Percentiles rank a stretch among this genome's conserved stretches.
Conservation (phyloP, 2,329 filamentous ascomycete genomes). For the Fusarium virguliforme region DNA sequence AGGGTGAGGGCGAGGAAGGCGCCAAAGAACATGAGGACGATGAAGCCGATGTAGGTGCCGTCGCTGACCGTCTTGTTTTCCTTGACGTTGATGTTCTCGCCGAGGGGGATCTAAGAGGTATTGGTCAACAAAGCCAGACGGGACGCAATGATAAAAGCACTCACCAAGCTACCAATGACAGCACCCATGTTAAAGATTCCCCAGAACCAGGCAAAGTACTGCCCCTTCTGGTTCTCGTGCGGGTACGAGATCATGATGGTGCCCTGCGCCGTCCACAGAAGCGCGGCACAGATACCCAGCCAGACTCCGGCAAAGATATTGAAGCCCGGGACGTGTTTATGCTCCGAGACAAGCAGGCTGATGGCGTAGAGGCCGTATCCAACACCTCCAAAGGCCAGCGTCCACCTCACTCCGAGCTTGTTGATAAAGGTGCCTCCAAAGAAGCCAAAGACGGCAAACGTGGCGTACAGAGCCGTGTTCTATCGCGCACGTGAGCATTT, state of each 20-base stretch:
- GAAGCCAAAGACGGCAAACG: slow-evolving; percentile 77
- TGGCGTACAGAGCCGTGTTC: slow-evolving; percentile 77
- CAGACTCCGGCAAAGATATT: slow-evolving; percentile 81
- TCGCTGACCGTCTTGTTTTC: slow-evolving; percentile 70
- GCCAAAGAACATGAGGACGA: slow-evolving; percentile 84
- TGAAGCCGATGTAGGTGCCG: slow-evolving; percentile 90
- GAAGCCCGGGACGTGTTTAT: slow-evolving; percentile 64
- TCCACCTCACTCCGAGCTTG: slow-evolving; percentile 77
- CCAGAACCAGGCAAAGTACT: slow-evolving; percentile 94
- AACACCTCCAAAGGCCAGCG: slow-evolving; percentile 79
- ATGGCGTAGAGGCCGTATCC: slow-evolving; percentile 81
- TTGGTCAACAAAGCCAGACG: not conserved
- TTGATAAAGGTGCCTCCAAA: slow-evolving; percentile 84
- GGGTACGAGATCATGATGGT: slow-evolving; percentile 94
- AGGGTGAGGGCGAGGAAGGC: slow-evolving; percentile 79
- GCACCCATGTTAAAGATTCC: slow-evolving; percentile 94
- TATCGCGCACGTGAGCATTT: not conserved
- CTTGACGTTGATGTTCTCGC: slow-evolving; percentile 47
- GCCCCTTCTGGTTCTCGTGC: slow-evolving; percentile 84
- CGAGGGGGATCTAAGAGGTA: slow-evolving; percentile 64
- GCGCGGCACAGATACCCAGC: slow-evolving; percentile 83
- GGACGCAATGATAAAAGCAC: slow-evolving; percentile 49
- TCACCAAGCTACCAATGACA: slow-evolving; percentile 82
- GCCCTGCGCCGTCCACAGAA: slow-evolving; percentile 87
- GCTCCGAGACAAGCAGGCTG: slow-evolving; percentile 78